A percentile compares a stretch with the other conserved stretches of the same genome.
phyloP scores from a whole-genome alignment of 371 early-diverging fungal species.

The Syncephalastrum racemosum region DNA sequence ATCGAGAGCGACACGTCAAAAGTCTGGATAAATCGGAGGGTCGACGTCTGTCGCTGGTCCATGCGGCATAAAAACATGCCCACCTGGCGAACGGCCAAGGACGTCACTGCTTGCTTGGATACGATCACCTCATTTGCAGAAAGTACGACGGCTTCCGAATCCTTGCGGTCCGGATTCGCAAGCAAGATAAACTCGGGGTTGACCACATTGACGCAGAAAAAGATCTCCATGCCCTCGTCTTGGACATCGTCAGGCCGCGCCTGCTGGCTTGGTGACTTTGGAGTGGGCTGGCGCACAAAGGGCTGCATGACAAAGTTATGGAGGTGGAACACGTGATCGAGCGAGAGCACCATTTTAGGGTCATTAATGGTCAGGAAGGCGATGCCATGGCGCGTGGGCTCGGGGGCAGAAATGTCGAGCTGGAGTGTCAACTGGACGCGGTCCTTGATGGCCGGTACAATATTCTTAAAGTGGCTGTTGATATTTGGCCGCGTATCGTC shows the following conservation, averaged over 20 bases:
- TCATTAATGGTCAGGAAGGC: constrained; percentile 77
- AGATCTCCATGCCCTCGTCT: constrained; percentile 31
- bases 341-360: constrained; percentile 80
- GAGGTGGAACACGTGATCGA: constrained; percentile 81
- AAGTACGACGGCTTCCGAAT: constrained; percentile 89
- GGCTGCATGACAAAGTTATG: constrained; percentile 72
- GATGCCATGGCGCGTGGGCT: constrained; percentile 42
- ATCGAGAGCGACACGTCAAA: constrained; percentile 80
- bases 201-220: constrained; percentile 77
- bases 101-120: constrained; percentile 74
- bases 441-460: constrained; percentile 60
- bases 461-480: constrained; percentile 81
- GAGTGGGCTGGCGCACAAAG: constrained; percentile 18
- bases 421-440: constrained; percentile 46
- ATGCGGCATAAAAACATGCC: constrained; percentile 93
- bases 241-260: constrained; percentile 7
- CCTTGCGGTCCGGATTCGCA: constrained; percentile 68
- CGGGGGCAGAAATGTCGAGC: constrained; percentile 39
- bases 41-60: constrained; percentile 78
- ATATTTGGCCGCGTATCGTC: constrained; percentile 81
- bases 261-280: constrained; percentile 3
- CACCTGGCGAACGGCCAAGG: constrained; percentile 75
- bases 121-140: constrained; percentile 77
- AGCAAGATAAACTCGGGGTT: constrained; percentile 88
- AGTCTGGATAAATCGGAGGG: constrained; percentile 85